Base-by-base conservation (phyloP, 441 rosid genomes). In the Arabidopsis lyrata region DNA sequence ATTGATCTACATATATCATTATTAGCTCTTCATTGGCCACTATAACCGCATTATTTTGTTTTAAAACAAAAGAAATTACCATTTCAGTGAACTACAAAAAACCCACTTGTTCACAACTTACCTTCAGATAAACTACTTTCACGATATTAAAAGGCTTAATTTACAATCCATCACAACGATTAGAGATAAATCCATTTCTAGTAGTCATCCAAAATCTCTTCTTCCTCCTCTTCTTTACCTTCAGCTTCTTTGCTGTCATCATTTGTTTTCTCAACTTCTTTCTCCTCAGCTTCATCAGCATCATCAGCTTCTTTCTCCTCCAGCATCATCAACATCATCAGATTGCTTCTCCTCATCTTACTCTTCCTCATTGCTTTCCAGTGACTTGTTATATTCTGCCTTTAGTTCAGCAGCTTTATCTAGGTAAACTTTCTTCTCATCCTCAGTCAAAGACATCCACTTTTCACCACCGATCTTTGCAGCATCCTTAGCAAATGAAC, bases 381-480 rank as follows among this genome's bases (percentile, higher is more conserved):
- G 50, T 54, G 84, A 81, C 78, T 88, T 88, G 36, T 31, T 73
- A 80, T 84, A 83, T 77, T 85, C 89, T n/a, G 83, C 95, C 70
- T 90, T 90, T 18, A 88, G 91, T 80, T 81, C 88, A 63, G 87
- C 84, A 77, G 97, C 93, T 73, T 84, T 92, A 11, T 88, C 96
- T 38, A 66, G 0, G 53, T 90, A 92, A 42, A 82, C 84, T 72
- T 89, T 90, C 85, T 89, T 92, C 84, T 95, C 97, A 32, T 88
- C 98, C 53, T 91, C 93, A 2, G 87, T 77, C 91, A 95, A 65
- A n/a, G 92, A 87, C 74, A 80, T 87, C 98, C 97, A 90, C 77
- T 82, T 88, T 82, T 85, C 97, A 71, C 97, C 99, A 61, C 88
- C 97, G 27, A 24, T 24, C 27, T 24, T 24, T 22, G 24, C 24